Evolutionary conservation across 257 asterid genomes (phyloP), one percentile per base, ranked within the genome.

Genomic region (Solanum sejunctum): DNA sequence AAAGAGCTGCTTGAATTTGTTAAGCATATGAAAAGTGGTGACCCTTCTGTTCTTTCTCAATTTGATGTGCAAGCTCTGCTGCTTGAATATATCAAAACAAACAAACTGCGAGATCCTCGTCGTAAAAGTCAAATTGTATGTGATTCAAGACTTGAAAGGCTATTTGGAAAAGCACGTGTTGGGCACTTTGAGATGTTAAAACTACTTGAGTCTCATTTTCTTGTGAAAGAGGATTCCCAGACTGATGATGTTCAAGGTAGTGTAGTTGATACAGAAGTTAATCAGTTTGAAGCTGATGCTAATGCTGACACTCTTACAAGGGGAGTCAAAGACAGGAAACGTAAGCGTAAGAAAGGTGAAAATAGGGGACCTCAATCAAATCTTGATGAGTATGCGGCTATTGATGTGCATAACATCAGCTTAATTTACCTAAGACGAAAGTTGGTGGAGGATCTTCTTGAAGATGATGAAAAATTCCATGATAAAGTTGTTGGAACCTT

Each of bases 171-270:
- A 90, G 91, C 98, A 80, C 94, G 98, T 12, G 99, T 95, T 86
- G 98, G 95, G 88, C 99, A 97, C 92, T 97, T 97, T 88, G 99
- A 97, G 91, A 97, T 97, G 99, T 92, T 97, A 83, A 97, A 97
- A 91, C 98, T 97, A 87, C 94, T 97, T 77, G 99, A 97, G 86
- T 95, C 99, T 79, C 99, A 97, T 89, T 95, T 95, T 90, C 85
- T 94, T 39, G 4, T 89, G 56, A 94, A 91, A 89, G 98, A 93
- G 84, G 99, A 94, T 82, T 77, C 90, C 85, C 98, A 92, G 55
- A 89, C 83, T 54, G 98, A 94, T 92, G 99, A 97, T 85, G 89
- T 85, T 85, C 98, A 95, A 85, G 98, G 95, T 69, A 95, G 92
- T 88, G 94, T 92, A 88, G 99, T 95, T 88, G 99, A 97, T 88